Evolutionary conservation across 495 filamentous ascomycete species (phyloP).

Genomic region (Entonaema liquescens): DNA sequence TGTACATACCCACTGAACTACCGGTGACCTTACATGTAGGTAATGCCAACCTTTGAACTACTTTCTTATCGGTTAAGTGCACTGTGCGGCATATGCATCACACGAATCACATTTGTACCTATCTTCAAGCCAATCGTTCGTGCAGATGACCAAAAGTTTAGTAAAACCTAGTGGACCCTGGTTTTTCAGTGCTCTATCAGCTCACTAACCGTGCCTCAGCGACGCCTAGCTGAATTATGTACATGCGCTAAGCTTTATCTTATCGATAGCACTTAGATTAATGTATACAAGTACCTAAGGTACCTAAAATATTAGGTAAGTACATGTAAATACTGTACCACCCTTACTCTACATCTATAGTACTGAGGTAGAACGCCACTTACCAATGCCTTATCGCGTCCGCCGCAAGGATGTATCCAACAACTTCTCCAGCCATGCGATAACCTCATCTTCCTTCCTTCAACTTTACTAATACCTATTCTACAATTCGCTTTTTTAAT

Average conservation of each 20-base stretch:
- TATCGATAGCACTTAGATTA: constrained; percentile 35
- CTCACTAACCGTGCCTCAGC: not conserved
- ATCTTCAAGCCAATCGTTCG: not conserved
- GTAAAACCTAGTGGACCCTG: not conserved
- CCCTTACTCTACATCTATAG: too few relatives aligned
- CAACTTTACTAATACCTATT: not conserved
- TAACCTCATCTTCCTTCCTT: not conserved
- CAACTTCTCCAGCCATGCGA: not conserved
- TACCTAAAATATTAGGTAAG: too few relatives aligned
- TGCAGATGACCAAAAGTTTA: not conserved
- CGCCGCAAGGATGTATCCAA: not conserved
- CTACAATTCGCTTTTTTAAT: not conserved
- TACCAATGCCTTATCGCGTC: not conserved
- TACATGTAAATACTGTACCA: too few relatives aligned
- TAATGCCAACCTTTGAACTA: not conserved
- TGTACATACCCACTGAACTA: not conserved
- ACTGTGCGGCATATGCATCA: not conserved
- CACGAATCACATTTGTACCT: not conserved
- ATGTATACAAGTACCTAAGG: too few relatives aligned
- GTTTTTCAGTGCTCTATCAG: not conserved
- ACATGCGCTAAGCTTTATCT: constrained; percentile 38
- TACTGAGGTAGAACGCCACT: not conserved
- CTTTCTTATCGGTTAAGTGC: not conserved
- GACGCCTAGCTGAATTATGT: not conserved
- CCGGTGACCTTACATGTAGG: not conserved